Base-by-base conservation (phyloP, 108 stramenopile species). In the Cyclotella distinguenda region DNA sequence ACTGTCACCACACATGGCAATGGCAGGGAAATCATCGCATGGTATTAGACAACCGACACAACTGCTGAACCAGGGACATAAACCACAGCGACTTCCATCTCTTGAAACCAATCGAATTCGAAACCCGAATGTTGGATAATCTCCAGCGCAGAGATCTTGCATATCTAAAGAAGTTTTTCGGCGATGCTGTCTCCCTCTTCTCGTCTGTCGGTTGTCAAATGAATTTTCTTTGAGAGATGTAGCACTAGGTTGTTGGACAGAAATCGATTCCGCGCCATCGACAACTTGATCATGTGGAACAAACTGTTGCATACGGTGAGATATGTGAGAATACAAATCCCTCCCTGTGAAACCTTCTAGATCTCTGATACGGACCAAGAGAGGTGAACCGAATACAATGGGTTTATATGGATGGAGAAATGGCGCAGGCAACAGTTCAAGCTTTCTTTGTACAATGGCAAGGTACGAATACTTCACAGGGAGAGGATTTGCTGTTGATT, bases 1-100 rank as follows among this genome's bases (percentile, higher is more conserved):
- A 48, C 86, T 93, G 60, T 95, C 94, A 7, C 94, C 91, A 46
- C 86, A 84, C 68, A 79, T 80, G 6, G 89, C 85, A 68, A 86
- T 86, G 32, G 83, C 82, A 15, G 83, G 78, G 31, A 63, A 72
- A 52, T 88, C 82, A 66, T 95, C 86, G 58, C 90, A 91, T 25
- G 88, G 87, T 51, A 95, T 74, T 23, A 86, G 56, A 74, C 94
- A 95, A 23, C 94, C 94, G 49, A 89, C 74, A 65, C 91, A 95
- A 64, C 88, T 87, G 19, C 89, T 82, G 54, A 80, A 90, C 94
- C 94, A 95, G 8, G 78, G 85, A 62, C 94, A 93, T 11, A 84
- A 52, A 10, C 80, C 60, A 78, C 94, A 95, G 22, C 85, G 80
- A 23, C 78, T 80, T 38, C 89, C 89, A 59, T 95, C 90, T 46